These are phyloP conservation scores for Ustilago xerochloae DNA, from an alignment of 1,284 basidiomycete genomes.

Conservation along the genomic window DNA sequence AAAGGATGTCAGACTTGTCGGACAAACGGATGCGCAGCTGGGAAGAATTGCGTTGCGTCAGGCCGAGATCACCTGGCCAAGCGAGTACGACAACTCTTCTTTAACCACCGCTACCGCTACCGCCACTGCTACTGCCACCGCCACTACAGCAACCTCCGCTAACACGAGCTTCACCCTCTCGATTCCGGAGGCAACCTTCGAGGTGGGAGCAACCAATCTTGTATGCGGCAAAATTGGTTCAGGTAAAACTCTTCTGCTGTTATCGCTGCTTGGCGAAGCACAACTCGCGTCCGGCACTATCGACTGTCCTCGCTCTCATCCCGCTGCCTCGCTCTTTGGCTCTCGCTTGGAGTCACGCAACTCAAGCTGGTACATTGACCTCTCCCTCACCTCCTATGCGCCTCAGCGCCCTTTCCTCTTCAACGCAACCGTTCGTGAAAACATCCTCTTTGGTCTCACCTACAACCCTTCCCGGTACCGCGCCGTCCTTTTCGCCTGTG, in stretches of 20 bases:
- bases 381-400: conserved; percentile 76
- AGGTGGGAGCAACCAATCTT: conserved; percentile 29
- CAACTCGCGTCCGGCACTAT: conserved; percentile 36
- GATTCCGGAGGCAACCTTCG: conserved; percentile 19
- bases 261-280: conserved; percentile 63
- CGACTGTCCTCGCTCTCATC: conserved; percentile 50
- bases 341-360: not conserved
- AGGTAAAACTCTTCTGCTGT: conserved; percentile 61
- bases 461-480: conserved; percentile 71
- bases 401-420: conserved; percentile 90
- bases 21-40: not conserved
- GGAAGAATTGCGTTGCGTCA: conserved; percentile 9
- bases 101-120: not conserved
- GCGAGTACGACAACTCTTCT: conserved; percentile 4
- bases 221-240: conserved; percentile 65
- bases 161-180: conserved; percentile 25
- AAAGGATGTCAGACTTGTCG: not conserved
- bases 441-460: conserved; percentile 70
- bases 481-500: conserved; percentile 56
- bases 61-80: conserved; percentile 33
- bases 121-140: not conserved
- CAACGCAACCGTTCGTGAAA: conserved; percentile 77
- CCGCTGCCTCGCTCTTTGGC: conserved; percentile 14
- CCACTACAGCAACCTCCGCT: too few relatives aligned
- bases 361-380: conserved; percentile 30